These are phyloP conservation scores for Neoboletus brunneissimus DNA, from an alignment of 768 basidiomycete species.

Conservation along the genomic window DNA sequence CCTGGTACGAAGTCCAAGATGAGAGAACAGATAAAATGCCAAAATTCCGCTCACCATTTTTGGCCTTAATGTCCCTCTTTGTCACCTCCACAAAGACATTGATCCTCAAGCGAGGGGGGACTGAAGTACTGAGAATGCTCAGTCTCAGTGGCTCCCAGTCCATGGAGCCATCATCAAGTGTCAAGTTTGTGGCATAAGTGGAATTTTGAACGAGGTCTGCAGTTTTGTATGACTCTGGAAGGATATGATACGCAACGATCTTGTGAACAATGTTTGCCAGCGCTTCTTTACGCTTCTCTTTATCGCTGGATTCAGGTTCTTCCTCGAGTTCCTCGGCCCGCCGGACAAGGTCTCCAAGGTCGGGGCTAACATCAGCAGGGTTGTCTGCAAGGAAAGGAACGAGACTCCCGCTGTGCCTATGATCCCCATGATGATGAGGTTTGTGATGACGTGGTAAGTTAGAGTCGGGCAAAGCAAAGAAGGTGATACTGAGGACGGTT, in stretches of 20 bases:
- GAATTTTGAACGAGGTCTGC: conserved; percentile 48
- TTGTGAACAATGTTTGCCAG: conserved; percentile 53
- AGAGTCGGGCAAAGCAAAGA: conserved; percentile 11
- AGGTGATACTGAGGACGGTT: conserved; percentile 6
- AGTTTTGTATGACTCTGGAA: conserved; percentile 41
- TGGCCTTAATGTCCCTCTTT: conserved; percentile 6
- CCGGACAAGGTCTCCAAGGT: conserved; percentile 8
- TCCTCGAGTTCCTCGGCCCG: conserved; percentile 38
- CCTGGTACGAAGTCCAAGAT: background rate
- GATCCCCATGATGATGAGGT: conserved; percentile 1
- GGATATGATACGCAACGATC: conserved; percentile 42
- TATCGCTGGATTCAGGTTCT: conserved; percentile 42
- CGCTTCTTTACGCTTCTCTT: conserved; percentile 50
- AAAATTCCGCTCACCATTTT: conserved; percentile 5
- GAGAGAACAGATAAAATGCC: background rate
- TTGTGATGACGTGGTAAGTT: background rate
- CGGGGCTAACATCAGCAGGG: background rate
- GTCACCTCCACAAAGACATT: conserved; percentile 10
- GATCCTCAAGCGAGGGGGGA: conserved; percentile 35
- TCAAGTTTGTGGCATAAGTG: conserved; percentile 50
- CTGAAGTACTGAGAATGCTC: conserved; percentile 32
- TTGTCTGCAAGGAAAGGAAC: background rate
- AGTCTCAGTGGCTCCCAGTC: conserved; percentile 47
- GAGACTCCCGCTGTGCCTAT: background rate
- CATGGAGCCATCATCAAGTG: conserved; percentile 40